These are phyloP conservation scores for Akanthomyces dipterigenus DNA, from an alignment of 2,329 filamentous ascomycete species.

Conservation along the genomic window DNA sequence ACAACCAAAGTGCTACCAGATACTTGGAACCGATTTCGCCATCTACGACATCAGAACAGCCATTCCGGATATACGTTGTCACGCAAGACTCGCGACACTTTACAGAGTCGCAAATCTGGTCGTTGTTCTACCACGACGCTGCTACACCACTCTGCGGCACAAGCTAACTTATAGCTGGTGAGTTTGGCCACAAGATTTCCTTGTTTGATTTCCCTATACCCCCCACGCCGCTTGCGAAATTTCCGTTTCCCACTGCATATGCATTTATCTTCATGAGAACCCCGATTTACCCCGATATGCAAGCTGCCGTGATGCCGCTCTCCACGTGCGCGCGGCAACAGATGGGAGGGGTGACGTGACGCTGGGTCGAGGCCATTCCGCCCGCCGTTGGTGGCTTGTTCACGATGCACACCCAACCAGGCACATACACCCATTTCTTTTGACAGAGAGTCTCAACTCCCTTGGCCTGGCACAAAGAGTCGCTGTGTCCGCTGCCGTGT, in stretches of 20 bases:
- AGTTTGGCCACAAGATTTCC: not conserved
- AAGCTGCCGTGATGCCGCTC: too few species aligned
- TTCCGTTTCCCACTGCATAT: not conserved
- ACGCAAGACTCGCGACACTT: not conserved
- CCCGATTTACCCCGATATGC: not conserved
- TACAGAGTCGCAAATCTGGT: not conserved
- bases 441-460: not conserved
- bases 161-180: not conserved
- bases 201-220: too few species aligned
- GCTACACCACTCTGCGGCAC: not conserved
- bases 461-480: not conserved
- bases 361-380: not conserved
- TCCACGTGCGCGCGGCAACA: not conserved
- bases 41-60: not conserved
- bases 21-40: not conserved
- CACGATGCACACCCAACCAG: not conserved
- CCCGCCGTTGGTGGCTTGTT: not conserved
- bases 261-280: not conserved
- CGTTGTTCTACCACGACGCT: not conserved
- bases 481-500: not conserved
- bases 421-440: not conserved
- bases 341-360: not conserved
- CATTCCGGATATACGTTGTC: not conserved
- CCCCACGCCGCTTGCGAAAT: not conserved
- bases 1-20: not conserved